These are phyloP conservation scores for Talaromyces pinophilus DNA, from an alignment of 2,329 filamentous ascomycete species.

Conservation along the genomic window DNA sequence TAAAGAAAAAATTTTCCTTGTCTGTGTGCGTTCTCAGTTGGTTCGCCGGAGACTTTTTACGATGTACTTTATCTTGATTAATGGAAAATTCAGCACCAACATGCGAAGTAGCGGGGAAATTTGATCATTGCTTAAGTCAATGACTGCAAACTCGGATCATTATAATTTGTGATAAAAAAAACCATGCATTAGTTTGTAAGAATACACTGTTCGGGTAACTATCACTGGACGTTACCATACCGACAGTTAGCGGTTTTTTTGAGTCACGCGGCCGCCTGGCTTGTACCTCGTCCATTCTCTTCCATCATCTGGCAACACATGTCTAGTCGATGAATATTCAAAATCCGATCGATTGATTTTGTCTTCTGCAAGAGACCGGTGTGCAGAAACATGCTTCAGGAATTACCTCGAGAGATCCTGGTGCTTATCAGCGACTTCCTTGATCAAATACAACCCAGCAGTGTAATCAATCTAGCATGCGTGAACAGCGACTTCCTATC, in stretches of 20 bases:
- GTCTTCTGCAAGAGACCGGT: not conserved
- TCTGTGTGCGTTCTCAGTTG: too few species aligned
- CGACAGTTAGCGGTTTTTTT: not conserved
- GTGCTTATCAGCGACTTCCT: slow-evolving; percentile 1
- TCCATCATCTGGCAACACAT: not conserved
- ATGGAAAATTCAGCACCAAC: too few species aligned
- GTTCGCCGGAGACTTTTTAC: too few species aligned
- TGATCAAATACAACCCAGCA: not conserved
- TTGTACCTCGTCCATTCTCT: not conserved
- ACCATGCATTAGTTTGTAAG: too few species aligned
- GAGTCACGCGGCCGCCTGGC: not conserved
- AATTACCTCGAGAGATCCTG: slow-evolving; percentile 3
- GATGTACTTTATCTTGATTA: too few species aligned
- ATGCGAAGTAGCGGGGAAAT: too few species aligned
- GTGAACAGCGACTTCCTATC: not conserved
- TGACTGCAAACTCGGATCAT: too few species aligned
- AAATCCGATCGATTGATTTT: not conserved
- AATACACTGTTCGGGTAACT: too few species aligned
- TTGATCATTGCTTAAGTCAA: too few species aligned
- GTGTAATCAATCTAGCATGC: slow-evolving; percentile 5
- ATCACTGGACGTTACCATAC: too few species aligned
- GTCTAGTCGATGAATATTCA: not conserved
- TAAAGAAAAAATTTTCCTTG: too few species aligned
- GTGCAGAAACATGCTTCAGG: not conserved
- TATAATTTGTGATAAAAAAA: too few species aligned